These are phyloP conservation scores for Irpex sp. DNA, from an alignment of 1,284 basidiomycete genomes.

Conservation along the genomic window DNA sequence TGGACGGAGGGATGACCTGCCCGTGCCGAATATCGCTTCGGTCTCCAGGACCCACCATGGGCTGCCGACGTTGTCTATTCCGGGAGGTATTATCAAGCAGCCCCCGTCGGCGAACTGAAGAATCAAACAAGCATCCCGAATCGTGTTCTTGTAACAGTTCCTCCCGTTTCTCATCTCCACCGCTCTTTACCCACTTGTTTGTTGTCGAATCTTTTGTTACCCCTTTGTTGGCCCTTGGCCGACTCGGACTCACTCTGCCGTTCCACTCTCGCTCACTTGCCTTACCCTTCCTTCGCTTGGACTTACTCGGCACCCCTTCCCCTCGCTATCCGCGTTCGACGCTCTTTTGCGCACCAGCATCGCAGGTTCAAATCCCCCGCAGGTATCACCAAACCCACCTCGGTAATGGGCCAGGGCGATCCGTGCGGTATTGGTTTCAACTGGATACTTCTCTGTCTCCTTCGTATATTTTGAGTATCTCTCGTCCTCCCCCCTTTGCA, in stretches of 20 bases:
- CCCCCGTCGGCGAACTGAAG: slow-evolving; percentile 1
- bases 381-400: too few species aligned
- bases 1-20: slow-evolving; percentile 20
- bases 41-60: slow-evolving; percentile 17
- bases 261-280: background rate
- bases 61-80: slow-evolving; percentile 25
- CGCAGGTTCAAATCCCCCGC: too few species aligned
- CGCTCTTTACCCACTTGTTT: background rate
- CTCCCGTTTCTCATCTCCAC: too few species aligned
- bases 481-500: background rate
- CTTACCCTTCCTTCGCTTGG: background rate
- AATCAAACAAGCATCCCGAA: background rate
- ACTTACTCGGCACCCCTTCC: background rate
- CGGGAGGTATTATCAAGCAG: slow-evolving; percentile 8
- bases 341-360: background rate
- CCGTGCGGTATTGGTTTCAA: background rate
- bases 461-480: background rate
- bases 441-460: background rate
- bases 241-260: background rate
- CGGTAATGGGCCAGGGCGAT: too few species aligned
- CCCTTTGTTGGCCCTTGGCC: background rate
- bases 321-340: background rate
- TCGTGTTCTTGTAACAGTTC: background rate
- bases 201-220: background rate
- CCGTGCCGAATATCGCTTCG: slow-evolving; percentile 23